Base-by-base conservation (phyloP, 352 stramenopile genomes). In the Aphanomyces stellatus region DNA sequence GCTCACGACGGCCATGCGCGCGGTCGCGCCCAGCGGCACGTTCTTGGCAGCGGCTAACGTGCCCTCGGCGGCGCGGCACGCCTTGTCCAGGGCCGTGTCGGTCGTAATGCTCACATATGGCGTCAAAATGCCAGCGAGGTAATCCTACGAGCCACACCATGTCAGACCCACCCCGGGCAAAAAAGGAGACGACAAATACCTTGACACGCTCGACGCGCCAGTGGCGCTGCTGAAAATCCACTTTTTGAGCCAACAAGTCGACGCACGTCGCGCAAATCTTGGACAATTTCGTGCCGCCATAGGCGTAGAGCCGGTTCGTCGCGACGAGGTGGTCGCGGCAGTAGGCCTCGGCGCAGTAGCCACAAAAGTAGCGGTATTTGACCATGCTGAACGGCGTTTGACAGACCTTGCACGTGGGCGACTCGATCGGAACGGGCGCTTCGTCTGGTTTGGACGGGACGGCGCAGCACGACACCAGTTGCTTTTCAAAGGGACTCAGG, bases 51-150 rank as follows among this genome's bases (percentile, higher is more conserved):
- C 84, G 2, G 80, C 81, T 1, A 95, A 72, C 19, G 85, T 92
- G 19, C 86, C 86, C 74, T 78, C 86, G 30, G 84, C 86, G 15
- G 85, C 86, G 22, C 86, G 82, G 72, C 90, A 80, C 22, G 91
- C 87, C 72, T 92, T 95, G 68, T 95, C 86, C 2, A 95, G 74
- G 0, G 84, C 68, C n/a, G 86, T 95, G 53, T 95, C 86, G 2
- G 78, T 88, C 10, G 80, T 70, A 19, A 80, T 87, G 61, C 87
- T 93, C 64, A 87, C 91, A 59, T 95, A 95, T 15, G 80, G 43
- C 30, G 87, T 74, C 11, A 95, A 67, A 22, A 82, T 79, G 28
- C 88, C 80, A 7, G 34, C 51, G 2, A 95, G 51, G 65, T 82
- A 95, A 46, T 95, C 86, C 31, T 88, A 65, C 2, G 22, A 66